Base-by-base conservation (phyloP, 768 basidiomycete genomes). In the Termitomyces sp. region DNA sequence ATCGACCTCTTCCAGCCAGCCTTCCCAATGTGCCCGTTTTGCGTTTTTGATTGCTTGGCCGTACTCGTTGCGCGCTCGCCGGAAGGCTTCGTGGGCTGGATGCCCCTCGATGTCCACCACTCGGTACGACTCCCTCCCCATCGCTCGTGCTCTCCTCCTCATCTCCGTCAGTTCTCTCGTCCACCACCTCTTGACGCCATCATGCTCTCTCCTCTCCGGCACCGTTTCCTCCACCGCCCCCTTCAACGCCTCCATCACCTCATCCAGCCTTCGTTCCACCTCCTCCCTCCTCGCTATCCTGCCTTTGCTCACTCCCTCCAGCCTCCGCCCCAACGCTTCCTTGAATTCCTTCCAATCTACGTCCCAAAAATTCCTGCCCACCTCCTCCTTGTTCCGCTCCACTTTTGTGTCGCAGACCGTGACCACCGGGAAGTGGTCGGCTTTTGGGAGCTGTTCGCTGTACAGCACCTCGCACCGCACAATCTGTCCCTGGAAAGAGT, bases 341-440 rank as follows among this genome's bases (percentile, higher is more conserved):
- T 58, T 42, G 53, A 74, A 72, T 0, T 57, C 48, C 0, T 64
- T 52, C 75, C 73, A 76, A 53, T 73, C 65, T 0, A 64, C 60
- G 7, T 36, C 29, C 1, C 63, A 20, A 52, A 68, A 77, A 63
- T 76, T 69, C 3, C 43, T 25, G 0, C 36, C 20, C 0, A 47
- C 29, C 2, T 10, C 11, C 15, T 39, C 10, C 23, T 35, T 27
- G 0, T 38, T 36, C 0, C 10, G 7, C 6, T 44, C 27, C 2
- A 53, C 42, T 0, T 54, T 12, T 2, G 74, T 29, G 42, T 72
- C 63, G 2, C 78, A 6, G 0, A 54, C 35, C 0, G 64, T 70
- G 22, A 59, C 29, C 9, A 81, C 74, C 0, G 73, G 76, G 53
- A 70, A 66, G 59, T 81, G 77, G 61, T 81, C 76, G 5, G 77